phyloP scores from a whole-genome alignment of 139 green algal species.

The Coccomyxa sp. region DNA sequence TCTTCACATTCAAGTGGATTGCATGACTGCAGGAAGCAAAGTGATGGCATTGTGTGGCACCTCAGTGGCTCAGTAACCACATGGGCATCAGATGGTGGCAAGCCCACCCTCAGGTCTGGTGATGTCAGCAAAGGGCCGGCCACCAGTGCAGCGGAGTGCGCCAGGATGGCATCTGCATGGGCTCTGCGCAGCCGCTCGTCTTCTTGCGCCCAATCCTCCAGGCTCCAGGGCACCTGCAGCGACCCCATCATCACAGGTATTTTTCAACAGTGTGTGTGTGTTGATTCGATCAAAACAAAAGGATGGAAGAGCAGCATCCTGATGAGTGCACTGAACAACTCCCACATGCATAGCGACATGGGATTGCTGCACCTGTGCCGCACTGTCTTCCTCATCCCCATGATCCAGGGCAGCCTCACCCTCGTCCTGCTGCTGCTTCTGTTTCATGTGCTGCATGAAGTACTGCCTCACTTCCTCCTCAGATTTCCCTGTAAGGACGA shows the following conservation, averaged over 20 bases:
- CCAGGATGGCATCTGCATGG: conserved; percentile 49
- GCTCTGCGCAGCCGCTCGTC: conserved; percentile 29
- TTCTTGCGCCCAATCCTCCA: conserved; percentile 27
- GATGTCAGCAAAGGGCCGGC: conserved; percentile 51
- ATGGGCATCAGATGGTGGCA: not conserved
- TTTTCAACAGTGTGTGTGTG: not conserved
- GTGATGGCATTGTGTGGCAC: not conserved
- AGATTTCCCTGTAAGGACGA: too few species aligned
- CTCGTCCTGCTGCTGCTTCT: too few species aligned
- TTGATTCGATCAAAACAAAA: too few species aligned
- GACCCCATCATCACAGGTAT: too few species aligned
- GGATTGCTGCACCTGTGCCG: too few species aligned
- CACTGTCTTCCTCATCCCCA: too few species aligned
- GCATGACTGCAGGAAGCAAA: not conserved
- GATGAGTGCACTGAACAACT: too few species aligned
- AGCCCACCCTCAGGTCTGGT: conserved; percentile 32
- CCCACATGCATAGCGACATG: too few species aligned
- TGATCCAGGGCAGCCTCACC: too few species aligned
- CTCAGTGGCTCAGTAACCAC: not conserved
- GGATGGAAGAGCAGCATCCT: too few species aligned
- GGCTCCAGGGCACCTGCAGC: conserved; percentile 17
- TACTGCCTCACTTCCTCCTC: too few species aligned
- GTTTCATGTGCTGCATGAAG: too few species aligned
- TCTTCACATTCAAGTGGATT: not conserved
- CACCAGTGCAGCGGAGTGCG: conserved; percentile 44